Evolutionary conservation across 495 filamentous ascomycete species (phyloP).

Genomic region (Astrocystis sublimbata): DNA sequence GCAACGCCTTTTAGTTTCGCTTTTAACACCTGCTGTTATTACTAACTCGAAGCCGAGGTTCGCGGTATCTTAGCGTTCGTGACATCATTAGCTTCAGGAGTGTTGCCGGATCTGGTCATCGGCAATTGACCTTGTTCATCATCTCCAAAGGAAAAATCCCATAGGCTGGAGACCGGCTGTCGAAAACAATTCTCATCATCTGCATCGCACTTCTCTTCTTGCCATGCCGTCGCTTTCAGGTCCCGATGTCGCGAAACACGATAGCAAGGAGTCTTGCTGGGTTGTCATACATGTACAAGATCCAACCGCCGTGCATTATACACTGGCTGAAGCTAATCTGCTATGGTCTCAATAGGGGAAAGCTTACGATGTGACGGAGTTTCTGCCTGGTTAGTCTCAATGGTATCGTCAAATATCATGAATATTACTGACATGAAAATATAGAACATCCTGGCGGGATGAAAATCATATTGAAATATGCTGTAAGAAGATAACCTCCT

Average conservation of each 20-base stretch:
- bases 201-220: not conserved
- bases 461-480: conserved; percentile 80
- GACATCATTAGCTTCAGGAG: conserved; percentile 7
- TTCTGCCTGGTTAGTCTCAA: conserved; percentile 50
- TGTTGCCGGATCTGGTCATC: not conserved
- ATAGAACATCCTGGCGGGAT: conserved; percentile 75
- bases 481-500: conserved; percentile 34
- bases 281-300: conserved; percentile 19
- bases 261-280: conserved; percentile 21
- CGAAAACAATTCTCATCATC: not conserved
- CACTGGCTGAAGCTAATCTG: not conserved
- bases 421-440: conserved; percentile 28
- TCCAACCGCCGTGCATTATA: not conserved
- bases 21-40: not conserved
- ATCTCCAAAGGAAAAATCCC: not conserved
- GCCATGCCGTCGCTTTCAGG: conserved; percentile 18
- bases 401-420: not conserved
- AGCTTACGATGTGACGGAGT: conserved; percentile 83
- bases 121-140: not conserved
- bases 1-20: not conserved
- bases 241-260: conserved; percentile 20
- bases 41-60: not conserved
- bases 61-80: not conserved
- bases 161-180: not conserved
- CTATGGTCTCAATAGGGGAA: conserved; percentile 36